Evolutionary conservation across 2,329 filamentous ascomycete genomes (phyloP).

Genomic region (Apiospora sp.): DNA sequence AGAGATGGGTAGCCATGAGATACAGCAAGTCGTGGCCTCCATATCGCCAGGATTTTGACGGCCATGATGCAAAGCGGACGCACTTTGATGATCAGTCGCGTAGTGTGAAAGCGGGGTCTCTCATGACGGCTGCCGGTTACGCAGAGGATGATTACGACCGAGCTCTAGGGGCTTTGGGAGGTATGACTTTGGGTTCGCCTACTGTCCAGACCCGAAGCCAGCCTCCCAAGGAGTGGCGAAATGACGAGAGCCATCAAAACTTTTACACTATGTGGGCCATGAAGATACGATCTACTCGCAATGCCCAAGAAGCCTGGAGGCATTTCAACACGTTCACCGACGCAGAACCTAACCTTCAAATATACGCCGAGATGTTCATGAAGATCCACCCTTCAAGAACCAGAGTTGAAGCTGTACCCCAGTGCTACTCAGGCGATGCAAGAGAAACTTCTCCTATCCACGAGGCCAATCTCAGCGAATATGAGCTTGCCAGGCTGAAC

Average conservation of each 20-base stretch:
- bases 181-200: slow-evolving; percentile 58
- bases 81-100: slow-evolving; percentile 62
- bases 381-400: slow-evolving; percentile 56
- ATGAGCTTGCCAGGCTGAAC: slow-evolving; percentile 67
- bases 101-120: slow-evolving; percentile 58
- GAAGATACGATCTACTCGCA: slow-evolving; percentile 65
- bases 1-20: slow-evolving; percentile 56
- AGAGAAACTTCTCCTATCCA: slow-evolving; percentile 62
- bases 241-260: slow-evolving; percentile 41
- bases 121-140: slow-evolving; percentile 66
- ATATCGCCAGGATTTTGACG: slow-evolving; percentile 64
- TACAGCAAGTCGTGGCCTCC: slow-evolving; percentile 67
- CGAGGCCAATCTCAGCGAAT: slow-evolving; percentile 66
- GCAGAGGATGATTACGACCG: slow-evolving; percentile 54
- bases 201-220: slow-evolving; percentile 63
- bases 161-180: slow-evolving; percentile 61
- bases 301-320: slow-evolving; percentile 67
- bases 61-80: slow-evolving; percentile 63
- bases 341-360: slow-evolving; percentile 50
- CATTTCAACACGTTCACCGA: slow-evolving; percentile 36
- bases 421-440: slow-evolving; percentile 65
- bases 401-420: slow-evolving; percentile 34
- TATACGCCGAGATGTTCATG: slow-evolving; percentile 68
- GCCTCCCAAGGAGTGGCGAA: slow-evolving; percentile 43
- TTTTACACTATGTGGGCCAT: slow-evolving; percentile 59